Conservation (phyloP, 257 asterid species). For the Mitragyna speciosa region DNA sequence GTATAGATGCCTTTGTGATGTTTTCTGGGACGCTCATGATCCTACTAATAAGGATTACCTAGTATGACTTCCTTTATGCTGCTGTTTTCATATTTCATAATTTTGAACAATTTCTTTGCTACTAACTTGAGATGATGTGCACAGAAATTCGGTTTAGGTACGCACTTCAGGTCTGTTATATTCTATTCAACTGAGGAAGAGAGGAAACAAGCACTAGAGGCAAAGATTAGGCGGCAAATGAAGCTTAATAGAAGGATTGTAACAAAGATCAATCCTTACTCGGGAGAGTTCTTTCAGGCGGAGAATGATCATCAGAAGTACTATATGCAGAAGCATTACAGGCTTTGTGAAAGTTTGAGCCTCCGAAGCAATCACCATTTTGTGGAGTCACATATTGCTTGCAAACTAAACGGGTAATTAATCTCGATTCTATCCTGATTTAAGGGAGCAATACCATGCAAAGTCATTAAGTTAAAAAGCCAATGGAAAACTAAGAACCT, state of each 20-base stretch:
- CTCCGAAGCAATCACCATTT: background rate
- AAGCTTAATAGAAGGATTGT: slow-evolving; percentile 13
- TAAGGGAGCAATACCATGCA: too few relatives aligned
- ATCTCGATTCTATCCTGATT: too few relatives aligned
- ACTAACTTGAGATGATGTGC: background rate
- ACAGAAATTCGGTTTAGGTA: slow-evolving; percentile 16
- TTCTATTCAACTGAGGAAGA: slow-evolving; percentile 13
- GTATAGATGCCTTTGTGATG: background rate
- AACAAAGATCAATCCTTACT: background rate
- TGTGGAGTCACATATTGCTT: background rate
- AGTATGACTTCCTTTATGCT: background rate
- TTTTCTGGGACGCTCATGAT: slow-evolving; percentile 2
- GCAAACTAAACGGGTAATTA: background rate
- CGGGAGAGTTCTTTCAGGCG: background rate
- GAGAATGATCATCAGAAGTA: slow-evolving; percentile 18
- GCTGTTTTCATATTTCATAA: background rate
- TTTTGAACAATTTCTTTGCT: background rate
- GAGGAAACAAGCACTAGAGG: slow-evolving; percentile 17
- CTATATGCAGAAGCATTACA: slow-evolving; percentile 12
- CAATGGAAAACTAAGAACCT: too few relatives aligned
- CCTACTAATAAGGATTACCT: background rate
- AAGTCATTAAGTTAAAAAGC: too few relatives aligned
- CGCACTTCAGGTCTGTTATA: slow-evolving; percentile 14
- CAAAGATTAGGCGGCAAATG: slow-evolving; percentile 20
- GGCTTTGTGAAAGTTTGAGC: background rate